phyloP scores from a whole-genome alignment of 371 early-diverging fungal genomes.

The Parasitella parasitica region DNA sequence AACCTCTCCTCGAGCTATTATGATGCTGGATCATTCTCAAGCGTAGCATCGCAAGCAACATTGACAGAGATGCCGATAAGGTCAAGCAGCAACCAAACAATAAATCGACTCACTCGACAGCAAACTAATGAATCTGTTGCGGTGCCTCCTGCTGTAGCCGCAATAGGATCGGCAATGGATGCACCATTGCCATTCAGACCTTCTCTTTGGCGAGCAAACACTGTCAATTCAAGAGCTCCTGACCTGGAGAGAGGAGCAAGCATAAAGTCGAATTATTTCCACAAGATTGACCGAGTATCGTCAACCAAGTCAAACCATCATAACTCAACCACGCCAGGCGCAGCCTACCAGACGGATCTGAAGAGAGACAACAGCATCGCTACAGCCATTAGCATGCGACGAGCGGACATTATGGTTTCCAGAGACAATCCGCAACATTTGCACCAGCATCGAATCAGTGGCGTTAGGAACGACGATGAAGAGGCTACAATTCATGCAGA shows the following conservation, averaged over 20 bases:
- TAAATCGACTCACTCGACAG: background rate
- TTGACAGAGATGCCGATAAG: conserved; percentile 17
- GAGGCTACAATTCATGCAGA: background rate
- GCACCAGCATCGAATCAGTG: conserved; percentile 12
- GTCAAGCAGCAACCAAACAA: background rate
- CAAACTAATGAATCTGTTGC: background rate
- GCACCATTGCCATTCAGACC: conserved; percentile 15
- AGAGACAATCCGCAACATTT: conserved; percentile 28
- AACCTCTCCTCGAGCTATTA: conserved; percentile 10
- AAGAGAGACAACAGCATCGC: conserved; percentile 24
- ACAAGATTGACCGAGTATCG: background rate
- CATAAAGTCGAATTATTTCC: background rate
- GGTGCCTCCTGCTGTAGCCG: background rate
- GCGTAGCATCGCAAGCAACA: conserved; percentile 32
- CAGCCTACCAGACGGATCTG: background rate
- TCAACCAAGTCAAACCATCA: background rate
- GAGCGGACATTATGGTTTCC: conserved; percentile 25
- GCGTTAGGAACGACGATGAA: background rate
- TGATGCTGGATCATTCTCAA: conserved; percentile 19
- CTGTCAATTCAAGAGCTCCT: background rate
- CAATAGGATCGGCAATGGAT: background rate
- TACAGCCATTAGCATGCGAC: conserved; percentile 27
- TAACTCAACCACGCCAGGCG: background rate
- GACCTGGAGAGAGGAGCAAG: conserved; percentile 5
- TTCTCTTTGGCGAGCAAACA: conserved; percentile 11